Conservation (phyloP, 2,329 filamentous ascomycete genomes). For the Claviceps sp. region DNA sequence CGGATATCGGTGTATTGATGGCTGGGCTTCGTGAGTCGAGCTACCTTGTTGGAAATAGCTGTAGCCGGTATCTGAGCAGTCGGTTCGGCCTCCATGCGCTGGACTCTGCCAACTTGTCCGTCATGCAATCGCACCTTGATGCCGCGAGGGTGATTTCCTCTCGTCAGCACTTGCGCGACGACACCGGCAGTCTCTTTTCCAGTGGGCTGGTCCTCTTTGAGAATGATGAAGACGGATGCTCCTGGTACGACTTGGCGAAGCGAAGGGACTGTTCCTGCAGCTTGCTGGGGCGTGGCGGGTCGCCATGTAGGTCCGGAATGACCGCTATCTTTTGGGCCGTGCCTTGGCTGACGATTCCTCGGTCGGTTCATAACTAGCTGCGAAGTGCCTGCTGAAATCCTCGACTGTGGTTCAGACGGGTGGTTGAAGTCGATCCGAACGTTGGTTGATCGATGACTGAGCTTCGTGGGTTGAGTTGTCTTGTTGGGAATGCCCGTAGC, state of each 20-base stretch:
- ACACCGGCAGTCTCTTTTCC: slow-evolving; percentile 55
- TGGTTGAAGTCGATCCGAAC: slow-evolving; percentile 23
- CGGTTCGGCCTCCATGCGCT: slow-evolving; percentile 35
- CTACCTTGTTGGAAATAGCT: slow-evolving; percentile 1
- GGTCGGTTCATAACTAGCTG: slow-evolving; percentile 26
- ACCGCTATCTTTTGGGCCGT: neutral
- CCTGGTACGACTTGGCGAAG: slow-evolving; percentile 42
- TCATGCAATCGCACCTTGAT: slow-evolving; percentile 65
- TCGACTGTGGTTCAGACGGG: slow-evolving; percentile 4
- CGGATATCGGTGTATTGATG: slow-evolving; percentile 22
- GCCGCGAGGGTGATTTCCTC: slow-evolving; percentile 61
- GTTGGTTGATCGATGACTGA: slow-evolving; percentile 21
- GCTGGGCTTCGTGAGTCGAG: slow-evolving; percentile 14
- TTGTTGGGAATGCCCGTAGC: slow-evolving; percentile 1
- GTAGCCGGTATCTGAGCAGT: slow-evolving; percentile 1
- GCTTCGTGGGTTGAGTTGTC: slow-evolving; percentile 10
- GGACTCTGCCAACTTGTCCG: slow-evolving; percentile 61
- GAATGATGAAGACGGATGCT: slow-evolving; percentile 54
- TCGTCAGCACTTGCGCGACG: slow-evolving; percentile 55
- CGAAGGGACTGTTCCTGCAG: slow-evolving; percentile 30
- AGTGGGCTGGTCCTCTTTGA: slow-evolving; percentile 65
- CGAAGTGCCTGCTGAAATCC: neutral
- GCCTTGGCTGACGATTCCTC: slow-evolving; percentile 19
- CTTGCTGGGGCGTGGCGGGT: slow-evolving; percentile 21
- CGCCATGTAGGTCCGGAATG: slow-evolving; percentile 5